Conservation (phyloP, 768 basidiomycete genomes). For the Cyclocybe aegerita region DNA sequence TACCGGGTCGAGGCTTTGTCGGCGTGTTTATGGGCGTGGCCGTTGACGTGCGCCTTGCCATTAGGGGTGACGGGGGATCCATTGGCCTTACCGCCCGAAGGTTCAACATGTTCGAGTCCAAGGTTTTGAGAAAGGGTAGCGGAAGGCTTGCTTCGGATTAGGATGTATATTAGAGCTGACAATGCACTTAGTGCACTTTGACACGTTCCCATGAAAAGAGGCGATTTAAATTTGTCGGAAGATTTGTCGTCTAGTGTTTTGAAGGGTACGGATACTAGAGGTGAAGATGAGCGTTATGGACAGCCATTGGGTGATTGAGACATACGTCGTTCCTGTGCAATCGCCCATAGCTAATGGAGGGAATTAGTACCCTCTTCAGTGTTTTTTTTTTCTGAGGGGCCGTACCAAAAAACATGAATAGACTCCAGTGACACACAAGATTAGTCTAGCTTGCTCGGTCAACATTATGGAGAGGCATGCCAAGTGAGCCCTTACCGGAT, state of each 20-base stretch:
- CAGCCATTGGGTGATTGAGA: constrained; percentile 8
- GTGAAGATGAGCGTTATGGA: not conserved
- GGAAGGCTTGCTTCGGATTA: constrained; percentile 53
- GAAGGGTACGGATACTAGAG: constrained; percentile 81
- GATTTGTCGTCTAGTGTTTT: constrained; percentile 60
- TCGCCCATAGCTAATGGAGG: constrained; percentile 72
- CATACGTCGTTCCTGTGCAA: constrained; percentile 92
- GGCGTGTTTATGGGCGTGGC: constrained; percentile 21
- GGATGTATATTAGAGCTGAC: constrained; percentile 76
- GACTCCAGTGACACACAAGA: constrained; percentile 80
- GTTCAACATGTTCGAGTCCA: constrained; percentile 50
- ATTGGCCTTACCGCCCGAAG: constrained; percentile 20
- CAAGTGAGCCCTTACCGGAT: constrained; percentile 18
- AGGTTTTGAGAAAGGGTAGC: constrained; percentile 56
- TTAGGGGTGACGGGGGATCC: constrained; percentile 22
- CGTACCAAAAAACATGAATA: constrained; percentile 81
- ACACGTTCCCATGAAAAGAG: constrained; percentile 81
- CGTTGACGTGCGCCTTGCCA: constrained; percentile 33
- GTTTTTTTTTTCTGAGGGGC: not conserved
- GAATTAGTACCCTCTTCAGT: not conserved
- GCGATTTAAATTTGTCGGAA: constrained; percentile 78
- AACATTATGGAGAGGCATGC: not conserved
- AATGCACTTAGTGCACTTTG: constrained; percentile 80
- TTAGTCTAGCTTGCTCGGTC: constrained; percentile 45
- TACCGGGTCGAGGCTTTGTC: constrained; percentile 33